A percentile compares a stretch with the other conserved stretches of the same genome.
Evolutionary conservation across 257 asterid species (phyloP).

Genomic region (Scutellaria minor): DNA sequence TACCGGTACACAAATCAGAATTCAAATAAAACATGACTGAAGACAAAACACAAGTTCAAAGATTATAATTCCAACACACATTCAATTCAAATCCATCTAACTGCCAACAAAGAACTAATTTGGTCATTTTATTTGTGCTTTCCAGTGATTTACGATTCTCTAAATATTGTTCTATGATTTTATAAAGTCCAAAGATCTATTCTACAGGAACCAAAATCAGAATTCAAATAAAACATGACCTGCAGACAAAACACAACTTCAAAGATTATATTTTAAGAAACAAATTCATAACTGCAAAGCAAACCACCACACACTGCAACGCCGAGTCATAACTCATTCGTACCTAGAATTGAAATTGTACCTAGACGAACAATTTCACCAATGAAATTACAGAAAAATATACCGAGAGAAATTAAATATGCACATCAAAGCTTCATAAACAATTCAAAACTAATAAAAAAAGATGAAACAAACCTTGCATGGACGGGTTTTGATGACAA

Average conservation of each 20-base stretch:
- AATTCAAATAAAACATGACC: not conserved
- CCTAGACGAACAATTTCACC: not conserved
- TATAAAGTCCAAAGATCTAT: not conserved
- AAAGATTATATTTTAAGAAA: not conserved
- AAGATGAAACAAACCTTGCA: conserved; percentile 52
- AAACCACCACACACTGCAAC: not conserved
- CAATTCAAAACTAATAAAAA: not conserved
- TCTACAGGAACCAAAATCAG: not conserved
- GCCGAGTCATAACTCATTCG: not conserved
- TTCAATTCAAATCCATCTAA: no score
- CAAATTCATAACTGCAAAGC: conserved; percentile 2
- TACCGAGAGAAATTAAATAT: not conserved
- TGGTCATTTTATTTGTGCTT: no score
- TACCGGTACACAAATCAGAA: no score
- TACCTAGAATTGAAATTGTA: conserved; percentile 1
- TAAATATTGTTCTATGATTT: no score
- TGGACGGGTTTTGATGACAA: conserved; percentile 64
- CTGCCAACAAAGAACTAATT: no score
- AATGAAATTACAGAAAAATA: not conserved
- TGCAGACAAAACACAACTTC: not conserved
- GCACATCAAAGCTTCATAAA: not conserved
- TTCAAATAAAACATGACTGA: no score
- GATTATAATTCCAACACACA: no score
- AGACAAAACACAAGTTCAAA: no score
- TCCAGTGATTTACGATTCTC: no score